Conservation (phyloP, 1,284 basidiomycete genomes). For the Rhodofomes roseus region DNA sequence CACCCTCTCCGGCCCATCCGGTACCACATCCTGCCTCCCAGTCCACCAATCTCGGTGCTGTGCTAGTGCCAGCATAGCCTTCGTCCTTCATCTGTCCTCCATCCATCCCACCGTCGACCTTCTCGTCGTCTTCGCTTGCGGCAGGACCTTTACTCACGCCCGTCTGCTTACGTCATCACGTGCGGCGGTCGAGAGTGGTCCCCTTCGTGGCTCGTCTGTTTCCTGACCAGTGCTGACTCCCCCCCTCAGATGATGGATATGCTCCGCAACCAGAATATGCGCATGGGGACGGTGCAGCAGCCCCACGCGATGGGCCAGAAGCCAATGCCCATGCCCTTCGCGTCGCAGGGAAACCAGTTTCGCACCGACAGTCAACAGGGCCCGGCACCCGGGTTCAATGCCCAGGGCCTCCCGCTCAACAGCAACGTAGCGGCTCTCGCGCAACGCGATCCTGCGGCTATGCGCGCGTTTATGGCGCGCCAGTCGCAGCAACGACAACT, state of each 20-base stretch:
- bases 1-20: neutral
- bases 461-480: neutral
- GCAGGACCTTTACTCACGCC: conserved; percentile 9
- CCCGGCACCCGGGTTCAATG: neutral
- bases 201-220: neutral
- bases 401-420: conserved; percentile 28
- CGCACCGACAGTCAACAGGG: neutral
- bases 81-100: neutral
- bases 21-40: neutral
- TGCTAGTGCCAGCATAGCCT: neutral
- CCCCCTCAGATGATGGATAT: conserved; percentile 44
- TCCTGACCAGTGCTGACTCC: conserved; percentile 3
- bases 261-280: conserved; percentile 35
- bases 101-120: neutral
- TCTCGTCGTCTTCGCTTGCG: conserved; percentile 8
- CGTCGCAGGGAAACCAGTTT: conserved; percentile 34
- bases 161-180: conserved; percentile 17
- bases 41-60: neutral
- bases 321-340: conserved; percentile 10
- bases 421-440: conserved; percentile 26
- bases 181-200: conserved; percentile 1
- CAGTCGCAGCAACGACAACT: conserved; percentile 43
- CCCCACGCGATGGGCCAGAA: conserved; percentile 29
- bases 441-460: neutral
- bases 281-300: conserved; percentile 37